phyloP scores from a whole-genome alignment of 2,329 filamentous ascomycete genomes.

The Aureobasidium namibiae region DNA sequence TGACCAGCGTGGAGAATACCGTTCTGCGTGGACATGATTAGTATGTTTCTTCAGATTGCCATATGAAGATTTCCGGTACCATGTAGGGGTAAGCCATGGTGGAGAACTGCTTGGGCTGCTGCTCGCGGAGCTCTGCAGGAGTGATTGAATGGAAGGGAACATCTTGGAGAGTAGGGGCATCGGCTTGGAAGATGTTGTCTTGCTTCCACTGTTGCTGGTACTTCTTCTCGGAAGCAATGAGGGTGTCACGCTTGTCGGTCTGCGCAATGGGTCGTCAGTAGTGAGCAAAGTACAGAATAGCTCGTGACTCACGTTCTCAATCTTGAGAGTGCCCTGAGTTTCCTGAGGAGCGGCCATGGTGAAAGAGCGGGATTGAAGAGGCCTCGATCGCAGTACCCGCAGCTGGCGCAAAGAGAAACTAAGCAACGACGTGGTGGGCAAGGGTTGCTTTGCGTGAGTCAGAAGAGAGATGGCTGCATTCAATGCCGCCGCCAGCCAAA shows the following conservation, averaged over 20 bases:
- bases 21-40: slow-evolving; percentile 39
- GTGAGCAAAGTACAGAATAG: neutral
- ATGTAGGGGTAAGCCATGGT: slow-evolving; percentile 72
- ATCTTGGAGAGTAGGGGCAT: slow-evolving; percentile 74
- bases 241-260: slow-evolving; percentile 79
- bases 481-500: neutral
- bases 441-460: neutral
- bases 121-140: slow-evolving; percentile 65
- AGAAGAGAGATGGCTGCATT: neutral
- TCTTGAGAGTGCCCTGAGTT: slow-evolving; percentile 55
- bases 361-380: slow-evolving; percentile 15
- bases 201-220: slow-evolving; percentile 83
- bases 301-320: slow-evolving; percentile 47
- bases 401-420: slow-evolving; percentile 15
- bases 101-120: slow-evolving; percentile 86
- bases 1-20: slow-evolving; percentile 79
- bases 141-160: slow-evolving; percentile 67
- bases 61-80: slow-evolving; percentile 21
- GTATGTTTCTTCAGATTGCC: neutral
- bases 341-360: slow-evolving; percentile 45
- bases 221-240: slow-evolving; percentile 80
- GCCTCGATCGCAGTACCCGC: slow-evolving; percentile 27
- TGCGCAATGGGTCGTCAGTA: slow-evolving; percentile 28
- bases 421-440: slow-evolving; percentile 11
- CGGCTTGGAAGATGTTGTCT: slow-evolving; percentile 68